Conservation (phyloP, 176 grass and related monocot genomes). For the Puccinellia tenuiflora region DNA sequence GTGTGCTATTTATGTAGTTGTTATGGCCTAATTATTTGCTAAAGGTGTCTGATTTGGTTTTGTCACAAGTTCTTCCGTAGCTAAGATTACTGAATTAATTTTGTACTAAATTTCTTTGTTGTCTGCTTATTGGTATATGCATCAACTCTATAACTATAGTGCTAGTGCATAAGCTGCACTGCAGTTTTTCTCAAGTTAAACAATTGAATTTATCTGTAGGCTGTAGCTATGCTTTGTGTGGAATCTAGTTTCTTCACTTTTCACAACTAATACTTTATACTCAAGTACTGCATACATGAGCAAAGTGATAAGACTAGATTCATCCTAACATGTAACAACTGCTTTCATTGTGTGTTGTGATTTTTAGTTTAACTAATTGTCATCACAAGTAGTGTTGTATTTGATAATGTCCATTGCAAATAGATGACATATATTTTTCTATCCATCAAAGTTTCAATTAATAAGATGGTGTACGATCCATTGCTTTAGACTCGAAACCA, state of each 20-base stretch:
- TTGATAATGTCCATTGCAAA: background rate
- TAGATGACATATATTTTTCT: background rate
- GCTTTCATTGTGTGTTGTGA: background rate
- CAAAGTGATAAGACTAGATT: background rate
- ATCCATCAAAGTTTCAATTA: background rate
- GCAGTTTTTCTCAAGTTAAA: background rate
- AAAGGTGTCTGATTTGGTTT: background rate
- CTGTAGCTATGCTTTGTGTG: background rate
- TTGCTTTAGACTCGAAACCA: background rate
- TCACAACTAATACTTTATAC: background rate
- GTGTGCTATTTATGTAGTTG: background rate
- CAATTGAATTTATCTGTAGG: background rate
- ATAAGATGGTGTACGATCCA: background rate
- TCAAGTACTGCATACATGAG: background rate
- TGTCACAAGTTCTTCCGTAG: background rate
- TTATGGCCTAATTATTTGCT: background rate
- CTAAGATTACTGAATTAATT: background rate
- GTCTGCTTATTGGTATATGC: background rate
- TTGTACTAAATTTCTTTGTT: background rate
- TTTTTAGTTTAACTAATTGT: background rate
- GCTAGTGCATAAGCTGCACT: background rate
- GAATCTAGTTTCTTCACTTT: background rate
- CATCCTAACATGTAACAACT: background rate
- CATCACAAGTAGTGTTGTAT: background rate
- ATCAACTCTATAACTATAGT: too few species aligned